Base-by-base conservation (phyloP, 352 stramenopile species). In the Pythium aphanidermatum region DNA sequence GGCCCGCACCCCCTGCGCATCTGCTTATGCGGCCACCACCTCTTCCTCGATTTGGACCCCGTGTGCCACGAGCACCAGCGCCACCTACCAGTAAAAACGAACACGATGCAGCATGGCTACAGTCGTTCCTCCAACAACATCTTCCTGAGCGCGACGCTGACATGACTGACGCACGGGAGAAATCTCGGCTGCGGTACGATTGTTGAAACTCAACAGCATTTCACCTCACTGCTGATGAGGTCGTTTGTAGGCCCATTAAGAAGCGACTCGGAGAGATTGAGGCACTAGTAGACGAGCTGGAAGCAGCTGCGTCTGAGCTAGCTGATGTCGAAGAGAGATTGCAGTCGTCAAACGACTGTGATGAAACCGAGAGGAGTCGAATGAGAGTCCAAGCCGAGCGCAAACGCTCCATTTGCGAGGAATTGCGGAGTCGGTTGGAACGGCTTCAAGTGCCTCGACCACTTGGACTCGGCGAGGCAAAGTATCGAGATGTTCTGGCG, bases 351-450 rank as follows among this genome's bases (percentile, higher is more conserved):
- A n/a, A n/a, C n/a, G n/a, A n/a, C 32, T 24, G 14, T 20, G 0
- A 10, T 17, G 6, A 17, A 38, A 38, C 8, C 32, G 14, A 17
- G 13, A 19, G 7, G 13, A 19, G 9, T 38, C 13, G 14, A 38
- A 9, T 24, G 7, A 7, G 30, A 30, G n/a, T 30, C 13, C 60
- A 73, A 23, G 36, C 32, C 2, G 64, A 70, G 19, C 45, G 48
- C 5, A 63, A 60, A 41, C 55, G 45, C 2, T 26, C 28, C 0
- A 16, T 20, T 4, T 73, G 63, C 23, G 55, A 46, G 21, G 24
- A 51, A 13, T 24, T 73, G 4, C 40, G 55, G n/a, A 14, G 19
- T 2, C 27, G 55, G 16, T 34, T 73, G 3, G 60, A 69, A 11
- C 10, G 3, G 20, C 40, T 41, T 34, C 56, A 56, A 17, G 21